Evolutionary conservation across 2,329 filamentous ascomycete species (phyloP).

Genomic region (Arthroderma uncinatum): DNA sequence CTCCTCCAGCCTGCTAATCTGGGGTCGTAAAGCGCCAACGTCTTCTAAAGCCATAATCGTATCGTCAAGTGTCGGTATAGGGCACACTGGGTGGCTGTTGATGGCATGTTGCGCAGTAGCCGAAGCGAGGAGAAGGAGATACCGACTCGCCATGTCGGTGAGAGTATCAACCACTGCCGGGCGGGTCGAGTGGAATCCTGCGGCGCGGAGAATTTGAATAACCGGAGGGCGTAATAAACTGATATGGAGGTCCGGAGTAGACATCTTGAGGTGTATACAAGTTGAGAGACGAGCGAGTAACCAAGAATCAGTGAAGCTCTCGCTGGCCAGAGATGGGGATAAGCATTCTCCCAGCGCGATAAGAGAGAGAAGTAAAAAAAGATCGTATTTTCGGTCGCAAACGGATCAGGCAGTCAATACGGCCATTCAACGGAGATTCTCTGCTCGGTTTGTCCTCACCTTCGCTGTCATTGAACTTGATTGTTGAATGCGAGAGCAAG

Average conservation of each 20-base stretch:
- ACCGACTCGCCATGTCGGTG: slow-evolving; percentile 75
- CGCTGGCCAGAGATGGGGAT: no score
- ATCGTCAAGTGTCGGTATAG: slow-evolving; percentile 59
- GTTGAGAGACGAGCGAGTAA: background rate
- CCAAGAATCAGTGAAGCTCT: background rate
- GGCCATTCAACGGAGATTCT: background rate
- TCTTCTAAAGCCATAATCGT: slow-evolving; percentile 78
- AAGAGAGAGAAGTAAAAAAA: background rate
- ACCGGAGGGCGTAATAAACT: slow-evolving; percentile 76
- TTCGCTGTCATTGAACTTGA: background rate
- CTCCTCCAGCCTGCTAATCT: slow-evolving; percentile 57
- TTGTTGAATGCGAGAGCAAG: background rate
- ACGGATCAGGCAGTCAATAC: background rate
- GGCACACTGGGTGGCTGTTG: slow-evolving; percentile 54
- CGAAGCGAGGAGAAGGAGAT: slow-evolving; percentile 63
- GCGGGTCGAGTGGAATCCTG: slow-evolving; percentile 74
- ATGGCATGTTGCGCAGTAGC: slow-evolving; percentile 60
- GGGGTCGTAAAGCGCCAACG: slow-evolving; percentile 60
- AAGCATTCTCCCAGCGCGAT: background rate
- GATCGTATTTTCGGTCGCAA: no score
- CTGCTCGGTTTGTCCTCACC: background rate
- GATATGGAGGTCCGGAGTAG: slow-evolving; percentile 48
- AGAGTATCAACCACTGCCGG: slow-evolving; percentile 75
- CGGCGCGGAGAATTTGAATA: slow-evolving; percentile 81
- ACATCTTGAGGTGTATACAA: slow-evolving; percentile 5